Base-by-base conservation (phyloP, 441 rosid genomes). In the Populus hybrid region DNA sequence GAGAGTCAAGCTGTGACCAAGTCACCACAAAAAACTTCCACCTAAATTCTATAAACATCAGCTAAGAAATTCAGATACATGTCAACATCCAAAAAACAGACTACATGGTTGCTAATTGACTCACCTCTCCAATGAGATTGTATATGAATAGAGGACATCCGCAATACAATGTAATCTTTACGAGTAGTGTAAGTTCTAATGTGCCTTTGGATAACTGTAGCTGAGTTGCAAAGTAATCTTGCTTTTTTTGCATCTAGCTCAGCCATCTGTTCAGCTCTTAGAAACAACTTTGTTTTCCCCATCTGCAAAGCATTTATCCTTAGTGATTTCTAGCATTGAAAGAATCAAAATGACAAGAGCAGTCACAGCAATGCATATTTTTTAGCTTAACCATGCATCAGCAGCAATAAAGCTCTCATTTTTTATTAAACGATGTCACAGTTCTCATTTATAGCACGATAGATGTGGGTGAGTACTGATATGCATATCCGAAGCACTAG, bases 111-210 rank as follows among this genome's bases (percentile, higher is more conserved):
- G 69, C 73, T 42, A 30, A 46, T 18, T 23, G 46, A 77, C 83
- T 82, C 79, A 93, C 99, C 95, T 90, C 97, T 91, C 97, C 98
- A 92, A 35, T 77, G 85, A 78, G 99, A 81, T 73, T 97, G 98
- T 88, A 94, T 77, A 26, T 69, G 77, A 76, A 94, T 86, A 70
- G 97, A 89, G 81, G 86, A 84, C 84, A 40, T 87, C 35, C 89
- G 85, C 85, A 84, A 46, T 38, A 77, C 40, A 67, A 85, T 70
- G 80, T 81, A 94, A 38, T 81, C 85, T 83, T 82, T 93, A 76
- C 87, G 94, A 79, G 87, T 79, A 65, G 85, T 72, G 79, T 69
- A 80, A 77, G 89, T 79, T 84, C 84, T 88, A 76, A 73, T 57
- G 74, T 81, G 83, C 74, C 87, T 85, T 81, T 97, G 99, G 83